phyloP scores from a whole-genome alignment of 208 protist genomes.

The Acanthamoeba castellanii region DNA sequence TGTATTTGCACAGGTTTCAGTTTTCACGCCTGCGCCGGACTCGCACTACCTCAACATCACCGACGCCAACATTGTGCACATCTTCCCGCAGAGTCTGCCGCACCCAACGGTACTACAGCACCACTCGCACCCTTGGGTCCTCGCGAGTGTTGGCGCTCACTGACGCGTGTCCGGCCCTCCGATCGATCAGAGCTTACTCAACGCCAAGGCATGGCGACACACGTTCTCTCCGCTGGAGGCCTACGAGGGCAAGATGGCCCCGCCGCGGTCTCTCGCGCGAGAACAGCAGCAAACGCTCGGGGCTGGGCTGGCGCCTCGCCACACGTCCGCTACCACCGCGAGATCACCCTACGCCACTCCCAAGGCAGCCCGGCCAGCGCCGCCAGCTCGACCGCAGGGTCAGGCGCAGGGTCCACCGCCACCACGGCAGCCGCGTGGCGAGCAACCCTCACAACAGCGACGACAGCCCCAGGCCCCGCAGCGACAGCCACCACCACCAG shows the following conservation, averaged over 20 bases:
- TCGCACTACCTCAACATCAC: conserved; percentile 74
- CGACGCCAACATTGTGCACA: conserved; percentile 20
- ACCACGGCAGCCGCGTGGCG: not conserved
- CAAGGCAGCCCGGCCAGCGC: not conserved
- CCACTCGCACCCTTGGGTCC: not conserved
- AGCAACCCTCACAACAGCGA: not conserved
- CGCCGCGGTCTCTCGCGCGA: not conserved
- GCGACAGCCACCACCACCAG: not conserved
- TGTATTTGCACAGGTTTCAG: conserved; percentile 60
- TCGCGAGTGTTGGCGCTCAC: not conserved
- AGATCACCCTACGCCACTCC: not conserved
- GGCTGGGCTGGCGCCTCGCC: not conserved
- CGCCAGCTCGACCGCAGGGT: not conserved
- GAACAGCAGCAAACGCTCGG: not conserved
- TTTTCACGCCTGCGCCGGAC: conserved; percentile 33
- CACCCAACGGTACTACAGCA: not conserved
- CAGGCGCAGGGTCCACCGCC: not conserved
- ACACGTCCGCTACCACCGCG: not conserved
- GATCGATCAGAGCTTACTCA: not conserved
- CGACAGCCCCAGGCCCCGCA: not conserved
- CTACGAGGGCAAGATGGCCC: not conserved
- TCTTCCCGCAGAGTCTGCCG: not conserved
- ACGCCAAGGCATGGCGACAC: not conserved
- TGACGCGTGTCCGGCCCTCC: not conserved
- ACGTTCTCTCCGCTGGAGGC: conserved; percentile 25